Evolutionary conservation across 208 protist genomes (phyloP).

Genomic region (Leishmania gerbilli): DNA sequence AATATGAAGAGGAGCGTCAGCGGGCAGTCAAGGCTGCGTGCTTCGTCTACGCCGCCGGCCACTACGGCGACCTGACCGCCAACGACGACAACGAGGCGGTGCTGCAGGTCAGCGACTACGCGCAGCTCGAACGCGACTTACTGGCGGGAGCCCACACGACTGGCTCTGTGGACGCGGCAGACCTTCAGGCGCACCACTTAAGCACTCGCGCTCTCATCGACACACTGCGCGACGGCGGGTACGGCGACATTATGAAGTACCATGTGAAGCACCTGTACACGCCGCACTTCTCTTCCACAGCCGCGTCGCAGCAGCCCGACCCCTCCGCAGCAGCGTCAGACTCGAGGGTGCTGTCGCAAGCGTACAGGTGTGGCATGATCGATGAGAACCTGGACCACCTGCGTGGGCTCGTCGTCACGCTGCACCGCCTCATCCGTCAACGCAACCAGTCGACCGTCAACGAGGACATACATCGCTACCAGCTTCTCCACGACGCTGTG

Average conservation of each 20-base stretch:
- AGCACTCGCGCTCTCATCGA: constrained; percentile 71
- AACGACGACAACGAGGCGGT: constrained; percentile 60
- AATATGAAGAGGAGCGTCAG: constrained; percentile 44
- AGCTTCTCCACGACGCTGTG: constrained; percentile 87
- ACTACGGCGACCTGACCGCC: constrained; percentile 74
- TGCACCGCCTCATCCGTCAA: constrained; percentile 54
- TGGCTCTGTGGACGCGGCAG: constrained; percentile 50
- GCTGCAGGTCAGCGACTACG: constrained; percentile 72
- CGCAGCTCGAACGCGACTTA: constrained; percentile 68
- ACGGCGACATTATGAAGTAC: constrained; percentile 34
- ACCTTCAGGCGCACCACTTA: constrained; percentile 65
- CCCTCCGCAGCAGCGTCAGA: background rate
- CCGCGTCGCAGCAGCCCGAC: background rate
- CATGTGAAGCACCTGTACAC: constrained; percentile 41
- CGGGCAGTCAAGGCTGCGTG: constrained; percentile 41
- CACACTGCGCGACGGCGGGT: constrained; percentile 70
- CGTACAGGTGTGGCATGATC: constrained; percentile 36
- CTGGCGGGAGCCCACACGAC: constrained; percentile 52
- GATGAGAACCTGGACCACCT: constrained; percentile 49
- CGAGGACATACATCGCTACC: constrained; percentile 87
- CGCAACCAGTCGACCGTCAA: constrained; percentile 86
- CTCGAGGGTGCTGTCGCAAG: constrained; percentile 7
- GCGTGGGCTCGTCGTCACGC: constrained; percentile 40
- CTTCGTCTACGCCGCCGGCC: constrained; percentile 44
- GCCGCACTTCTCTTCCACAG: background rate